phyloP scores from a whole-genome alignment of 208 protist species.

The Leishmania mexicana region DNA sequence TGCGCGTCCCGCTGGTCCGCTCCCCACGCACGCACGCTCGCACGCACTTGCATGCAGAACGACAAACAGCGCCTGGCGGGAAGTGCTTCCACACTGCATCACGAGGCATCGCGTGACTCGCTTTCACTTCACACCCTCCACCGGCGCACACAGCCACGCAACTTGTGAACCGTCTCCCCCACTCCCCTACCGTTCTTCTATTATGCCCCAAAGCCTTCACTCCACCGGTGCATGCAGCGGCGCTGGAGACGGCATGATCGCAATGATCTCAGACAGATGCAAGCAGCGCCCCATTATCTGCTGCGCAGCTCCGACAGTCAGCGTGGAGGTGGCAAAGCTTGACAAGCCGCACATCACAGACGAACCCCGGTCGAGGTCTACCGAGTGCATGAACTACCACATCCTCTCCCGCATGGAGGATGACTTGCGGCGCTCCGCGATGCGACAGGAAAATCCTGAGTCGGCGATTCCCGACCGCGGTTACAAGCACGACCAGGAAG shows the following conservation, averaged over 20 bases:
- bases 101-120: background rate
- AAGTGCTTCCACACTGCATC: background rate
- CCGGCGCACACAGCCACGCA: background rate
- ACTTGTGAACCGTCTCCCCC: background rate
- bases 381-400: slow-evolving; percentile 61
- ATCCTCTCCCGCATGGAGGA: slow-evolving; percentile 51
- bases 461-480: slow-evolving; percentile 40
- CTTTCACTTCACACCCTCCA: background rate
- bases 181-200: background rate
- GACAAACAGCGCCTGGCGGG: background rate
- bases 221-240: background rate
- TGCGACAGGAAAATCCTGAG: slow-evolving; percentile 36
- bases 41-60: background rate
- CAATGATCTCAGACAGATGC: background rate
- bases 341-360: background rate
- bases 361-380: slow-evolving; percentile 20
- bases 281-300: slow-evolving; percentile 16
- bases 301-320: slow-evolving; percentile 13
- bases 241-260: background rate
- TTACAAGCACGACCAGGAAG: slow-evolving; percentile 19
- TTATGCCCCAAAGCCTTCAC: background rate
- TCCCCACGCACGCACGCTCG: background rate
- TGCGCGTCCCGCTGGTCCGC: background rate
- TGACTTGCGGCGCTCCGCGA: slow-evolving; percentile 32
- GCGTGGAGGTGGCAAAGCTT: slow-evolving; percentile 8